Percentiles rank a stretch among this genome's conserved stretches.
Evolutionary conservation across 2,329 filamentous ascomycete species (phyloP).

Genomic region (Gliomastix tumulicola): DNA sequence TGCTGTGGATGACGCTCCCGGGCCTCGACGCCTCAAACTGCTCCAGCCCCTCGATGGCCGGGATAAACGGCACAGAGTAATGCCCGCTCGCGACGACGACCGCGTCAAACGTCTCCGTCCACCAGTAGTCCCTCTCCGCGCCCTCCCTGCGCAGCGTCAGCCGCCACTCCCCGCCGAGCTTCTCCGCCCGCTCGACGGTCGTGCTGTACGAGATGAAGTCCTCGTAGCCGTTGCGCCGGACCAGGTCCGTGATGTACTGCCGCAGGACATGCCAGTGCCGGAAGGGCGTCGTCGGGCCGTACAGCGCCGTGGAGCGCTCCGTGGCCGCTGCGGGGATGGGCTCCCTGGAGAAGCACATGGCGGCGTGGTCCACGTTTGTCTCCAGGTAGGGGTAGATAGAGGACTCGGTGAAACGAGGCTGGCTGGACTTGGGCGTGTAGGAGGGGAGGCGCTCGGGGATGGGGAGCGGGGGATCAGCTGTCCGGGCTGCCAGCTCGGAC

Average conservation of each 20-base stretch:
- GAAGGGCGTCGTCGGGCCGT: slow-evolving; percentile 54
- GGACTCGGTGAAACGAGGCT: slow-evolving; percentile 47
- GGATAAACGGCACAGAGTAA: slow-evolving; percentile 52
- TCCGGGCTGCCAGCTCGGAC: slow-evolving; percentile 35
- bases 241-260: slow-evolving; percentile 43
- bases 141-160: slow-evolving; percentile 36
- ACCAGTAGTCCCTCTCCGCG: slow-evolving; percentile 47
- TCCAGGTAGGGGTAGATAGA: slow-evolving; percentile 58
- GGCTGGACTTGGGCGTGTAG: slow-evolving; percentile 27
- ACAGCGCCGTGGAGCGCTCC: slow-evolving; percentile 22
- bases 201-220: slow-evolving; percentile 48
- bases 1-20: slow-evolving; percentile 47
- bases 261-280: slow-evolving; percentile 52
- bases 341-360: slow-evolving; percentile 56
- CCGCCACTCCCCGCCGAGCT: slow-evolving; percentile 41
- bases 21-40: slow-evolving; percentile 35
- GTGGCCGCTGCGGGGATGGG: slow-evolving; percentile 33
- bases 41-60: slow-evolving; percentile 38
- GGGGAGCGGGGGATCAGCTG: slow-evolving; percentile 38
- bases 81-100: slow-evolving; percentile 55
- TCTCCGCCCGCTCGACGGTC: slow-evolving; percentile 52
- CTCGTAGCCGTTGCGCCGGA: slow-evolving; percentile 45
- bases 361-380: slow-evolving; percentile 52
- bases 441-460: slow-evolving; percentile 41
- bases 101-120: slow-evolving; percentile 55